A percentile compares a stretch with the other conserved stretches of the same genome.
Evolutionary conservation across 1,284 basidiomycete species (phyloP).

Genomic region (Austroboletus olivaceoglutinosus): DNA sequence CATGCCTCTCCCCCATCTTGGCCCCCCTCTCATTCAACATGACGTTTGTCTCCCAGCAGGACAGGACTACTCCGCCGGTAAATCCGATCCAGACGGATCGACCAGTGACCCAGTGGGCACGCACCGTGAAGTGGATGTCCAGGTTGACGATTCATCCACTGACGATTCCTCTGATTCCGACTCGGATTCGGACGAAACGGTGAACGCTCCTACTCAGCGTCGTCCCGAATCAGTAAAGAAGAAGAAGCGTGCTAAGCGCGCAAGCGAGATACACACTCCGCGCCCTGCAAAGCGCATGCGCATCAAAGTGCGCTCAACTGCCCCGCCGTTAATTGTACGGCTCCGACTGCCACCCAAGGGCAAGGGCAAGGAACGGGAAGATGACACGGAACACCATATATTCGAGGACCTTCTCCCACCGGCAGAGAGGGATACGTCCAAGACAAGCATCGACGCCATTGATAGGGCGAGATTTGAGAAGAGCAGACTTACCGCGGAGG

Average conservation of each 20-base stretch:
- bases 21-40: slow-evolving; percentile 15
- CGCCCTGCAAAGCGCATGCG: slow-evolving; percentile 42
- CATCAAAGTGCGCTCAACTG: slow-evolving; percentile 37
- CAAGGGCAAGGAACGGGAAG: slow-evolving; percentile 64
- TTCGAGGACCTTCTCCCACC: slow-evolving; percentile 79
- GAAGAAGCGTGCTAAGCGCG: slow-evolving; percentile 28
- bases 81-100: slow-evolving; percentile 7
- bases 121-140: slow-evolving; percentile 21
- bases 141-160: slow-evolving; percentile 20
- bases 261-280: slow-evolving; percentile 20
- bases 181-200: slow-evolving; percentile 30
- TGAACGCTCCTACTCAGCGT: slow-evolving; percentile 9
- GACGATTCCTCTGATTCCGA: slow-evolving; percentile 34
- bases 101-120: slow-evolving; percentile 1
- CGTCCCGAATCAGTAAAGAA: slow-evolving; percentile 29
- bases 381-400: slow-evolving; percentile 56
- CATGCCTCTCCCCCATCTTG: slow-evolving; percentile 18
- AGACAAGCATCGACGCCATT: slow-evolving; percentile 60
- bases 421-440: slow-evolving; percentile 73
- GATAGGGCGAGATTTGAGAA: slow-evolving; percentile 81
- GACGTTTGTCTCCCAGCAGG: slow-evolving; percentile 2
- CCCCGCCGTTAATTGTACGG: slow-evolving; percentile 44
- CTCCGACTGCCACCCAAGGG: slow-evolving; percentile 54
- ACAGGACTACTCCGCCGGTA: slow-evolving; percentile 3
- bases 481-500: slow-evolving; percentile 71